A percentile compares a stretch with the other conserved stretches of the same genome.
phyloP scores from a whole-genome alignment of 345 rosid genomes.

The Citrus cavaleriei region DNA sequence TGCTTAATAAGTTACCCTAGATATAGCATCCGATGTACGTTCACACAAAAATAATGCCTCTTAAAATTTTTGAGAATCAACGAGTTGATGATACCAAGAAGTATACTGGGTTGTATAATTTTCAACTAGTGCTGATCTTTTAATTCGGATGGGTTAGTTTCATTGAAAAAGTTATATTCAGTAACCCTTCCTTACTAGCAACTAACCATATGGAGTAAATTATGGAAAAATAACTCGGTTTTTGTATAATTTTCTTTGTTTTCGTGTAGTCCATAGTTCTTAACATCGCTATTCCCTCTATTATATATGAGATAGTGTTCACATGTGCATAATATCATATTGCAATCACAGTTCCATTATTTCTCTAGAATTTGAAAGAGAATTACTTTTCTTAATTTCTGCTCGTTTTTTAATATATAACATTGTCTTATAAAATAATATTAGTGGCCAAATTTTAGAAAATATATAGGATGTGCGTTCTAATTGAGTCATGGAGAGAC shows the following conservation, averaged over 20 bases:
- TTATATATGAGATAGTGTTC: conserved; percentile 1
- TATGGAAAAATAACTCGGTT: not conserved
- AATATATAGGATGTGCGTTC: not conserved
- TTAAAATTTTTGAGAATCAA: too few relatives aligned
- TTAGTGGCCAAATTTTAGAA: not conserved
- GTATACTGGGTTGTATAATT: too few relatives aligned
- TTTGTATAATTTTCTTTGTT: not conserved
- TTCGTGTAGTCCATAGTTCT: not conserved
- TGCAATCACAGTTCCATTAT: not conserved
- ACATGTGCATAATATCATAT: not conserved
- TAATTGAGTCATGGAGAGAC: not conserved
- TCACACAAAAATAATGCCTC: not conserved
- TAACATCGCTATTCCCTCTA: not conserved
- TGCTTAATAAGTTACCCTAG: not conserved
- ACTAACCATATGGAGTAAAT: not conserved
- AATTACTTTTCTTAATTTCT: not conserved
- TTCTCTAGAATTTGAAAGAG: not conserved
- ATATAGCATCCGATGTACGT: conserved; percentile 6
- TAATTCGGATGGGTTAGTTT: not conserved
- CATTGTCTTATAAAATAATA: not conserved
- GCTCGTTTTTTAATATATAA: not conserved
- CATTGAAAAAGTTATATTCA: not conserved
- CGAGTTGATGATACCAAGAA: too few relatives aligned
- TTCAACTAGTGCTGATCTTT: too few relatives aligned
- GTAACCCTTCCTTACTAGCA: too few relatives aligned